Base-by-base conservation (phyloP, 106 monocot species). In the Cymbidium sinense region DNA sequence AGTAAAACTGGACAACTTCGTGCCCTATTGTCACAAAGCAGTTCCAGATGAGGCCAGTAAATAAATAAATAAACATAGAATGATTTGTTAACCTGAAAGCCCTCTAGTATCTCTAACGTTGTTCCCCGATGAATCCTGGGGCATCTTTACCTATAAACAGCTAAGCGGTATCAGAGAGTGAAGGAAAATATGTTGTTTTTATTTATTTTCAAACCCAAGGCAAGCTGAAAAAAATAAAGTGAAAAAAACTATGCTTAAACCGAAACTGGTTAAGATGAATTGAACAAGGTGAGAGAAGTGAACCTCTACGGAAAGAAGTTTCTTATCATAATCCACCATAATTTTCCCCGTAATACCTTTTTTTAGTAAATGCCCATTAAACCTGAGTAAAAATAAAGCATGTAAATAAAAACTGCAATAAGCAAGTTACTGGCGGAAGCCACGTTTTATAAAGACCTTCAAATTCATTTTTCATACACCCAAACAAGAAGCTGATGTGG, bases 301-400 rank as follows among this genome's bases (percentile, higher is more conserved):
- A 31, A 50, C 92, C 92, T 99, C 95, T 13, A 99, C 86, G 19
- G 99, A 84, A 47, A 99, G 87, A 75, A 93, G 77, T 62, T 88
- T 92, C 41, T 89, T 44, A 44, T 90, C 90, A 80, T 99, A 99
- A 82, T 99, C 85, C 36, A 99, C 83, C 64, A 89, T 92, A 37
- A 92, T 93, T 34, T 89, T 81, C 33, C 99, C 99, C 50, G 95
- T 91, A 17, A 95, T 88, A 34, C 99, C 99, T 82, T 98, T 98
- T 84, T 87, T 99, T 78, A 88, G 81, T 75, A 99, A 82, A 79
- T 99, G 98, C 36, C 89, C 87, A 83, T 99, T 99, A 77, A 99
- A 99, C 79, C 99, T 99, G 77, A 75, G 50, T 29, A 75, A 35
- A 50, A 72, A 79, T 55, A 74, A 80, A 82, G 52, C 62, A 47